Percentiles rank a stretch among this genome's conserved stretches.
These are phyloP conservation scores for Corynascus novoguineensis DNA, from an alignment of 495 filamentous ascomycete species.

Conservation along the genomic window DNA sequence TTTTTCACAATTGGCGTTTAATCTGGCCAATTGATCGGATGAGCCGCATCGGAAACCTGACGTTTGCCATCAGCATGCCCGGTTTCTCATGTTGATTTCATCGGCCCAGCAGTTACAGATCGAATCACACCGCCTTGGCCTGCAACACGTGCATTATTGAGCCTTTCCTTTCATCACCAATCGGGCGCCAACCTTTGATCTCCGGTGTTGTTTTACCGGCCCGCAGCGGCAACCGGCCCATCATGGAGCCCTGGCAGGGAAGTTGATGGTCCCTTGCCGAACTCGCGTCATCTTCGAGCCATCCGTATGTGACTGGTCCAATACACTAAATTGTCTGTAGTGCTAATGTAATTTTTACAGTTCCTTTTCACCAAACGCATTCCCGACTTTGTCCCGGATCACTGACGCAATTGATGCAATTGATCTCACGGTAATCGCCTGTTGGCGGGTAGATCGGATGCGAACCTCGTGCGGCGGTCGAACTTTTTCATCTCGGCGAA, in stretches of 20 bases:
- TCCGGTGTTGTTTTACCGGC: not conserved
- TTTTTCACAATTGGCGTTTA: not conserved
- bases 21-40: too few species aligned
- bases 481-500: not conserved
- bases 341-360: too few species aligned
- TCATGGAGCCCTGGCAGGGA: too few species aligned
- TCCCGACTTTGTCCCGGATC: not conserved
- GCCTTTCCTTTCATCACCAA: not conserved
- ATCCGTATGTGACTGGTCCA: too few species aligned
- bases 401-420: constrained; percentile 2
- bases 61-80: not conserved
- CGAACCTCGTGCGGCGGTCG: not conserved
- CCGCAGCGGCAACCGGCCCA: not conserved
- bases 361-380: too few species aligned
- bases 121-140: not conserved
- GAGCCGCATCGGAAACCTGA: not conserved
- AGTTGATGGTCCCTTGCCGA: too few species aligned
- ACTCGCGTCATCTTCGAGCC: too few species aligned
- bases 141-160: not conserved
- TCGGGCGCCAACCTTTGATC: not conserved
- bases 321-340: too few species aligned
- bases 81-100: not conserved
- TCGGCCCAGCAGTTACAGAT: not conserved
- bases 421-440: not conserved
- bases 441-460: constrained; percentile 5